Percentiles rank a stretch among this genome's conserved stretches.
Conservation (phyloP, 345 rosid species). For the Cochlearia excelsa region DNA sequence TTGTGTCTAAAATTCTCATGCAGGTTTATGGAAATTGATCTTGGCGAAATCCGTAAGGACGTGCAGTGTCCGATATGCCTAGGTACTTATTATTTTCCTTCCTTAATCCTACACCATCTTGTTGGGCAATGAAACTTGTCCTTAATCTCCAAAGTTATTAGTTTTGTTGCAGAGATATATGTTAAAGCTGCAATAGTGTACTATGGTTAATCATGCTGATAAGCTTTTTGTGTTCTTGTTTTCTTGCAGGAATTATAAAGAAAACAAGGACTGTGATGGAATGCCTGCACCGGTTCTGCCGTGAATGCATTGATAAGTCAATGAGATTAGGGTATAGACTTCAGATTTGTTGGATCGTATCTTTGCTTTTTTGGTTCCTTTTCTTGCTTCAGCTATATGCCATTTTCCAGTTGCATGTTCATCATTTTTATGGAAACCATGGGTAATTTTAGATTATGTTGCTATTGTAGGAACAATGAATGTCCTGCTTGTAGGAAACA, state of each 20-base stretch:
- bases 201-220: neutral
- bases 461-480: constrained; percentile 61
- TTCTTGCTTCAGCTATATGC: constrained; percentile 10
- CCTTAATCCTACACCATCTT: neutral
- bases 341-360: neutral
- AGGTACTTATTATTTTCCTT: constrained; percentile 39
- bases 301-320: constrained; percentile 83
- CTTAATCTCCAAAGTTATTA: constrained; percentile 8
- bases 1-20: constrained; percentile 22
- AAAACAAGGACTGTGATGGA: constrained; percentile 90
- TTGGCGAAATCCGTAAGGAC: constrained; percentile 62
- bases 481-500: constrained; percentile 87
- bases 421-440: constrained; percentile 19
- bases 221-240: constrained; percentile 12
- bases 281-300: constrained; percentile 80
- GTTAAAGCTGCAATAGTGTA: constrained; percentile 5
- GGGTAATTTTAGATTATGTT: neutral
- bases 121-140: neutral
- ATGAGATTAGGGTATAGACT: constrained; percentile 69
- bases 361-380: neutral
- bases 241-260: constrained; percentile 59
- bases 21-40: constrained; percentile 50
- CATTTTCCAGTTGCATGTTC: constrained; percentile 8
- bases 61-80: constrained; percentile 81
- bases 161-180: constrained; percentile 9